Base-by-base conservation (phyloP, 2,329 filamentous ascomycete genomes). In the Colletotrichum acutatum region DNA sequence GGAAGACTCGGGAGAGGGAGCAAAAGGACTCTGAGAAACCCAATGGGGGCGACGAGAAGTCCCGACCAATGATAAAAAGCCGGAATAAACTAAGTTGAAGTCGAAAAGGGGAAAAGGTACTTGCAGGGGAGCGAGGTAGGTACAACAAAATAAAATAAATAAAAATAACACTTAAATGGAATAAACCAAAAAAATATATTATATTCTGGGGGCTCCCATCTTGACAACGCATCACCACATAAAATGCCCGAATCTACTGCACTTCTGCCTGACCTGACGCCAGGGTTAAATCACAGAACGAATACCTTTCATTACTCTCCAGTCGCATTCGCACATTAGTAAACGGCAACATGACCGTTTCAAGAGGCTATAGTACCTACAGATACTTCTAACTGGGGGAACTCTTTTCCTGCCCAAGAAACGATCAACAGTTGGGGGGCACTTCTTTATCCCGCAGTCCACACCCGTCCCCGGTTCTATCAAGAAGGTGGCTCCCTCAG, bases 191-290 rank as follows among this genome's bases (percentile, higher is more conserved):
- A 22, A 60, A 52, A 63, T 52, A 63, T 52, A 53, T 52, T 61
- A 26, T 46, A 11, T 34, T 46, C 28, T 61, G 52, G 32, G 56
- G 6, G 56, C 57, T 52, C 26, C 56, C 61, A 77, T 79, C 78
- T 82, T 88, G 86, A 87, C 86, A 88, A 87, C 86, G 83, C 85
- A 87, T 87, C 85, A 85, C 80, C 82, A 80, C 81, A 83, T 82
- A 79, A 79, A 80, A 80, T 80, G 82, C 83, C 83, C 80, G 81
- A 83, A 81, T 74, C 77, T 80, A 78, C 80, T 85, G 84, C 84
- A 85, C 80, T 82, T 83, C 82, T 86, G 84, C 84, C 84, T 84
- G 83, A 86, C 83, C 77, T 79, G 78, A 75, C 79, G 54, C 70
- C 66, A 24, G 59, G 30, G 52, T 28, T 54, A 67, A 58, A 68